Evolutionary conservation across 495 filamentous ascomycete genomes (phyloP), one percentile per base, ranked within the genome.

Genomic region (Recurvomyces mirabilis): DNA sequence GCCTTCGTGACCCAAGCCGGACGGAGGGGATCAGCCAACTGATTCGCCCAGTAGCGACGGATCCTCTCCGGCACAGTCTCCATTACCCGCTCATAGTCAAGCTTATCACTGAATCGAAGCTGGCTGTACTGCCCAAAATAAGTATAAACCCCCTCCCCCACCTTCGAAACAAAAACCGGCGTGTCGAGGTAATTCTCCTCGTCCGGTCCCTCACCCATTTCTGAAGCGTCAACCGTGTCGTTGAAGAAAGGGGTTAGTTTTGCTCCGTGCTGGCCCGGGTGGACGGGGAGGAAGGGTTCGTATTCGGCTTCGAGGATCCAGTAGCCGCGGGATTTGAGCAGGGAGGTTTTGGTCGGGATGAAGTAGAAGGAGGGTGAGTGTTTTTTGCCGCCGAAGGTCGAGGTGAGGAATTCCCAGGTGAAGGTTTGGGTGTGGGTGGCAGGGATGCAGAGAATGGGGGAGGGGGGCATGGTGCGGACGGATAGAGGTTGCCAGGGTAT

Each of bases 231-330:
- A n/a, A n/a, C n/a, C n/a, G n/a, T 44, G 19, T 46, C 45, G 43
- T 60, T 60, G 60, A 63, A 62, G 50, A 65, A 60, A 11, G 59
- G 44, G 12, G 57, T 56, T 11, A 65, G 36, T 34, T 63, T 64
- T 12, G 62, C 62, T 38, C 62, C 62, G 41, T 65, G 60, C 26
- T 46, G 21, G 35, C 60, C 59, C 26, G 62, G 56, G 5, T 12
- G 9, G 9, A 42, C 18, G 0, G 60, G 62, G 20, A 62, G 45
- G 43, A 52, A 65, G 10, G 60, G 59, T 33, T 65, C 60, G 35
- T 40, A 39, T 10, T 33, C 46, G 5, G 14, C 22, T 26, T 62
- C 58, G n/a, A 64, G 52, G 18, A 53, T 22, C 48, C 56, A 64
- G 57, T 60, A 64, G 24, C 45, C 29, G 5, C 51, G 40, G 12